phyloP scores from a whole-genome alignment of 2,329 filamentous ascomycete species.

The Cercospora beticola region DNA sequence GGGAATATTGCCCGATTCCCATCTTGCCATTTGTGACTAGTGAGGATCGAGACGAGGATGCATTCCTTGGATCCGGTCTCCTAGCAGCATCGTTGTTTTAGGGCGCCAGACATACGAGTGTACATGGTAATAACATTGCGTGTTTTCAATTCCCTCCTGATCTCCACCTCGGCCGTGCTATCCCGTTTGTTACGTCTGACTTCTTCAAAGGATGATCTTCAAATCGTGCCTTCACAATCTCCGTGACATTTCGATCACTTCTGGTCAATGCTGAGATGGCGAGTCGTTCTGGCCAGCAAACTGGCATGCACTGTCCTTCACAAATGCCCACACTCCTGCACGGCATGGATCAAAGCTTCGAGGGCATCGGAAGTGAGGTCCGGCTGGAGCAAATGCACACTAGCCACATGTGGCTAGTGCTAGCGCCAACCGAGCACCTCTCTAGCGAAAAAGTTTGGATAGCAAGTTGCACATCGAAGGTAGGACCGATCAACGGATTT shows the following conservation, averaged over 20 bases:
- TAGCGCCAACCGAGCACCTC: neutral
- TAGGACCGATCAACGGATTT: neutral
- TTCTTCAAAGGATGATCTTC: neutral
- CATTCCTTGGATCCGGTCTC: neutral
- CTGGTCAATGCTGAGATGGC: neutral
- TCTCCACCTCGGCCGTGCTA: neutral
- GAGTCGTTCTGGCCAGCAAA: neutral
- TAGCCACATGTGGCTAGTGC: constrained; percentile 2
- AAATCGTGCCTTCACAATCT: neutral
- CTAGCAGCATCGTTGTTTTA: neutral
- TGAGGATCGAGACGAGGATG: neutral
- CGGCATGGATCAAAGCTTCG: neutral
- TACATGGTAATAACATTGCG: neutral
- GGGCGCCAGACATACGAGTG: neutral
- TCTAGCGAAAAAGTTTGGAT: constrained; percentile 4
- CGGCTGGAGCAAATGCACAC: neutral
- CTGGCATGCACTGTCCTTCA: neutral
- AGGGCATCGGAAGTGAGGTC: neutral
- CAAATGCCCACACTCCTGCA: neutral
- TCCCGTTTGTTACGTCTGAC: neutral
- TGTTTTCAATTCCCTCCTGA: neutral
- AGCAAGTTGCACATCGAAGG: neutral
- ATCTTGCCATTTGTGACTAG: neutral
- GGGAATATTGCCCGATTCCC: neutral
- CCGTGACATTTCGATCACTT: neutral